Percentiles rank a stretch among this genome's conserved stretches.
Evolutionary conservation across 177 flowering plant species (phyloP).

Genomic region (Vitis hybrid): DNA sequence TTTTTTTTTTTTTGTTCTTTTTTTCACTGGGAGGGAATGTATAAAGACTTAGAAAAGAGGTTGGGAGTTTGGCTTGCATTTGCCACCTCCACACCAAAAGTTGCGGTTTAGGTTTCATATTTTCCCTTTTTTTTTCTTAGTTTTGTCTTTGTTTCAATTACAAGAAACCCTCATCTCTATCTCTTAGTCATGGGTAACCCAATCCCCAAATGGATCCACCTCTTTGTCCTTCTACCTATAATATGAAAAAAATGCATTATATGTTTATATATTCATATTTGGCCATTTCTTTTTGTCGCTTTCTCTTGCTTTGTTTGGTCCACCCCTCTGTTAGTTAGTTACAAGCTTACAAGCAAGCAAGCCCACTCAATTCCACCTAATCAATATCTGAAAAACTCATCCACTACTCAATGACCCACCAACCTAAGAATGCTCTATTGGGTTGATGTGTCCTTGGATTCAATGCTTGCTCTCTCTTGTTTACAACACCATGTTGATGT

Average conservation of each 20-base stretch:
- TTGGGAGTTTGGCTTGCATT: neutral
- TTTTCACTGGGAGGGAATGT: constrained; percentile 12
- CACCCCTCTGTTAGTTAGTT: constrained; percentile 10
- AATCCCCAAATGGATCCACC: constrained; percentile 32
- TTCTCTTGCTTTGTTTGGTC: constrained; percentile 19
- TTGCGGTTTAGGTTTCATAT: constrained; percentile 3
- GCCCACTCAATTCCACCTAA: constrained; percentile 12
- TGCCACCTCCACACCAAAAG: constrained; percentile 2
- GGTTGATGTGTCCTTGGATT: neutral
- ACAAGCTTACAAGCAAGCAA: constrained; percentile 6
- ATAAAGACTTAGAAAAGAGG: neutral
- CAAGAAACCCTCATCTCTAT: constrained; percentile 11
- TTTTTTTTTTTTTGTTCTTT: neutral
- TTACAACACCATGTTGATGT: too few species aligned
- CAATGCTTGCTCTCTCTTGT: too few species aligned
- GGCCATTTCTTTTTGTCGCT: constrained; percentile 13
- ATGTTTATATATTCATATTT: neutral
- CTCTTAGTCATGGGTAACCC: constrained; percentile 14
- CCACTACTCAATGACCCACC: constrained; percentile 4
- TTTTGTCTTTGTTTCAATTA: constrained; percentile 13
- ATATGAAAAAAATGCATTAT: neutral
- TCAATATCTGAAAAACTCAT: constrained; percentile 4
- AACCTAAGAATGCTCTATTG: constrained; percentile 5
- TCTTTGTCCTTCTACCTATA: constrained; percentile 2
- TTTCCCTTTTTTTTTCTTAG: too few species aligned